Conservation (phyloP, 108 stramenopile genomes). For the Conticribra weissflogii region DNA sequence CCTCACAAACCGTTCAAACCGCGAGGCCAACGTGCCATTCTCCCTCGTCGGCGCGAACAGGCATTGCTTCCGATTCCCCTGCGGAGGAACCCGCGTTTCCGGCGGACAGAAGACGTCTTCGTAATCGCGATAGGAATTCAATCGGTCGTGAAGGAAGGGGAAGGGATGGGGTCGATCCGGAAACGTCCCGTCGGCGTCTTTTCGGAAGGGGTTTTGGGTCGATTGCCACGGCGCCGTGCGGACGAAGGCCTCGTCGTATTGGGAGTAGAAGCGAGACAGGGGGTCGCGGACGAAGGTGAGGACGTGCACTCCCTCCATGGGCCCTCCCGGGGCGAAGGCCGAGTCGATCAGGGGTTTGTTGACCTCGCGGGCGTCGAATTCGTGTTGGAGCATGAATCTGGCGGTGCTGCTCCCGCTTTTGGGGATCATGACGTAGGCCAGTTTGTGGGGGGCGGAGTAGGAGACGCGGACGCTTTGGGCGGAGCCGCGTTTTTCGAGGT, state of each 20-base stretch:
- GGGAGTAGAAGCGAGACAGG: conserved; percentile 35
- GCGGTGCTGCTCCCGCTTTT: conserved; percentile 42
- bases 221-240: conserved; percentile 32
- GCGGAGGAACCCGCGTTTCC: conserved; percentile 1
- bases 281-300: conserved; percentile 44
- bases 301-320: conserved; percentile 26
- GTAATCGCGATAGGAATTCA: conserved; percentile 27
- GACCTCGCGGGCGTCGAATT: conserved; percentile 28
- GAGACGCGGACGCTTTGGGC: conserved; percentile 26
- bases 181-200: too few species aligned
- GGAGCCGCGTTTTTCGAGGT: conserved; percentile 5
- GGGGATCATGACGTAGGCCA: conserved; percentile 41
- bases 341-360: conserved; percentile 12
- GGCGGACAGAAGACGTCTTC: conserved; percentile 41
- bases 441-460: conserved; percentile 27
- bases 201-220: conserved; percentile 12
- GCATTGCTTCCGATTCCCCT: conserved; percentile 28
- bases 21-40: conserved; percentile 43
- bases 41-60: conserved; percentile 16
- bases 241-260: conserved; percentile 38
- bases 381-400: conserved; percentile 27
- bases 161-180: conserved; percentile 41
- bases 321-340: conserved; percentile 8
- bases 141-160: conserved; percentile 34
- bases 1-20: conserved; percentile 41